Base-by-base conservation (phyloP, 2,329 filamentous ascomycete species). In the Epichloe coenophiala region DNA sequence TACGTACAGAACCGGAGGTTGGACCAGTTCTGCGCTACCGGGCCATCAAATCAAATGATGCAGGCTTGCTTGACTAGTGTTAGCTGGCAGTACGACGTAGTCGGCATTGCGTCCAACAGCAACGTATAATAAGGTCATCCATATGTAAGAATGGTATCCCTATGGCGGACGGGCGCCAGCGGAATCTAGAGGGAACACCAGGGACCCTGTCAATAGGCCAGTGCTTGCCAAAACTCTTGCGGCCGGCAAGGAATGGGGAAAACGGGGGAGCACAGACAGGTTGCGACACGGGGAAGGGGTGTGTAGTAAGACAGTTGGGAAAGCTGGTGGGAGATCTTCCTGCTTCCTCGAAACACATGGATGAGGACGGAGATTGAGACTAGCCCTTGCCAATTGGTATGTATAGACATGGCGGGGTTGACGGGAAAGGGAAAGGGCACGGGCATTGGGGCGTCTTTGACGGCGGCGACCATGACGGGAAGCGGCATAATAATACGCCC, bases 1-100 rank as follows among this genome's bases (percentile, higher is more conserved):
- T 17, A 17, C 17, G 17, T 17, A 35, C 38, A 47, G 37, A 41
- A 46, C 19, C 42, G 38, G 36, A 33, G 45, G 45, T 37, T 40
- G 23, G 36, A 45, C 42, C 42, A 50, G 17, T 27, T 38, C 45
- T 40, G 45, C 23, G 27, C 45, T 33, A 40, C 45, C n/a, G 23
- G 37, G 13, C 33, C 19, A 43, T 43, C 47, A 27, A 48, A 43
- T 48, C 47, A 48, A 5, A 48, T 23, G 33, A 27, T 43, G 47
- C 39, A 48, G 47, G 40, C 47, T 23, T 27, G 31, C 47, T 43
- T 37, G 39, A 31, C 27, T 9, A 49, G 40, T 19, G 19, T 19
- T 45, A 39, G 48, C 23, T 45, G 17, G 17, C 36, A 49, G 42
- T 49, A 45, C 48, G 35, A 45, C 48, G 27, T 21, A 33, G 41